Conservation (phyloP, 192 early-diverging fungal species). For the Coemansia sp. region DNA sequence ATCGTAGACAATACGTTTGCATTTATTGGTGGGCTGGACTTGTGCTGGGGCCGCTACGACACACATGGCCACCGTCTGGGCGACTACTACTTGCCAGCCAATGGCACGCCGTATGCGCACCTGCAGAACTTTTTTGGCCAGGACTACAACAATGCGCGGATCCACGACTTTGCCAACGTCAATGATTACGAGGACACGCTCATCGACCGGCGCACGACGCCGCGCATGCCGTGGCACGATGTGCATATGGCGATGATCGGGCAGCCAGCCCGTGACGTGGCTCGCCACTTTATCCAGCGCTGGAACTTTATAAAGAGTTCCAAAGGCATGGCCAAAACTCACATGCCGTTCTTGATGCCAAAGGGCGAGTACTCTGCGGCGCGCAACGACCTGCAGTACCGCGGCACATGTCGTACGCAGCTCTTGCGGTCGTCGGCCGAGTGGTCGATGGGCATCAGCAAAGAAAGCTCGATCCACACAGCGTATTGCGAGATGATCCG, state of each 20-base stretch:
- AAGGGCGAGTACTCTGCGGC: constrained; percentile 63
- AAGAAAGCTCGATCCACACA: constrained; percentile 75
- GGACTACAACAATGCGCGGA: constrained; percentile 84
- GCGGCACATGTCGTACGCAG: constrained; percentile 64
- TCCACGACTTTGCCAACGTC: constrained; percentile 71
- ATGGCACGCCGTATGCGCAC: constrained; percentile 44
- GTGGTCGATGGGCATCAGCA: constrained; percentile 66
- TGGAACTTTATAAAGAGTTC: constrained; percentile 86
- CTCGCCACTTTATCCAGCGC: constrained; percentile 79
- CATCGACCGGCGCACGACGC: constrained; percentile 54
- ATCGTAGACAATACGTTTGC: constrained; percentile 77
- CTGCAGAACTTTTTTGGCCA: constrained; percentile 65
- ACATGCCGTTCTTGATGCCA: constrained; percentile 67
- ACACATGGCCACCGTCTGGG: constrained; percentile 73
- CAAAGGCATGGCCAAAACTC: constrained; percentile 59
- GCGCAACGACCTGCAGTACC: constrained; percentile 60
- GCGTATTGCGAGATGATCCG: constrained; percentile 74
- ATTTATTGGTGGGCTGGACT: constrained; percentile 83
- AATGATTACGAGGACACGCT: constrained; percentile 54
- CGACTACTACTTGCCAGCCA: constrained; percentile 62
- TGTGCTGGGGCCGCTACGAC: constrained; percentile 87
- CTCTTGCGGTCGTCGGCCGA: constrained; percentile 64
- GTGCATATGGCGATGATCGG: constrained; percentile 77
- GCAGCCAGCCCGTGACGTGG: constrained; percentile 74
- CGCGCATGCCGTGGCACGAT: constrained; percentile 91